phyloP scores from a whole-genome alignment of 345 rosid species.

The Syzygium aromaticum region DNA sequence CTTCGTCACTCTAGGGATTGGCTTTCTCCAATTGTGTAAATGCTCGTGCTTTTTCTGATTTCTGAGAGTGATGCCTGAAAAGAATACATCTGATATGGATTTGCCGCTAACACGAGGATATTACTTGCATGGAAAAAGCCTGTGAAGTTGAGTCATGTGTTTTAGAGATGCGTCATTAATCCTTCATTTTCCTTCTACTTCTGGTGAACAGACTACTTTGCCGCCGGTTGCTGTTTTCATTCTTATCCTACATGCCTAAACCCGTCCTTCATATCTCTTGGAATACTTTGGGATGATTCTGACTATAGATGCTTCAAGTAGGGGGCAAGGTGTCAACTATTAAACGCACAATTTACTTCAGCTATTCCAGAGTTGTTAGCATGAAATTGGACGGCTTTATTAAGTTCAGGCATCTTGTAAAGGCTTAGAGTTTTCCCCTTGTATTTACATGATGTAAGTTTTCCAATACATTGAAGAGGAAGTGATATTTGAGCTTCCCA shows the following conservation, averaged over 20 bases:
- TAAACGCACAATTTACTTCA: neutral
- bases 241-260: neutral
- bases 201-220: neutral
- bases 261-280: neutral
- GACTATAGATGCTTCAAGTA: neutral
- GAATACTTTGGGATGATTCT: neutral
- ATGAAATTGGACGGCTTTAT: neutral
- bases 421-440: neutral
- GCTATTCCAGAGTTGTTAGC: neutral
- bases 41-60: neutral
- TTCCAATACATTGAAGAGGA: neutral
- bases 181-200: neutral
- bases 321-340: neutral
- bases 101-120: neutral
- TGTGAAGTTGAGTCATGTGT: neutral
- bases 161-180: neutral
- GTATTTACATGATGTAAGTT: neutral
- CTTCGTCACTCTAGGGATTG: neutral
- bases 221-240: neutral
- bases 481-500: neutral
- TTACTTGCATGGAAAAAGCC: neutral
- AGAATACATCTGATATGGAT: neutral
- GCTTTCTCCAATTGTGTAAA: neutral
- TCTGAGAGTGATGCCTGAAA: neutral
- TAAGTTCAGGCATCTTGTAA: neutral